Evolutionary conservation across 306 rosid species (phyloP), one percentile per base, ranked within the genome.

Genomic region (Trichosanthes truncata): DNA sequence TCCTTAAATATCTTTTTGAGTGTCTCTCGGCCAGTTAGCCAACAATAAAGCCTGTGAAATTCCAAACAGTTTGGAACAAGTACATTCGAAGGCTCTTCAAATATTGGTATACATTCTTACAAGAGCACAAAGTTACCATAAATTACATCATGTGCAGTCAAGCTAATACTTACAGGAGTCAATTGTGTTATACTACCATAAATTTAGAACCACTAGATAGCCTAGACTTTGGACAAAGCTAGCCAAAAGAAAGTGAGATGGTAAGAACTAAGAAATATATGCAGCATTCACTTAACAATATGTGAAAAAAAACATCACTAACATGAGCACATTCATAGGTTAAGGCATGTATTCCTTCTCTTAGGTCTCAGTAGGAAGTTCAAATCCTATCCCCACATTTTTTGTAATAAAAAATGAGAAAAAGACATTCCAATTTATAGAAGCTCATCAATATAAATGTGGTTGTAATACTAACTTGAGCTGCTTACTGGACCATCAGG

Each of bases 401-500:
- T 11, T 18, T 20, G 11, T 53, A 53, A 53, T 53, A 53, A 53
- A 53, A 53, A 7, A 53, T 14, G 71, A 6, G 21, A 63, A 62
- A 6, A 13, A 33, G 45, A 7, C 41, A 63, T 35, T 13, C 53
- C n/a, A 71, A 13, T 43, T 71, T 14, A 45, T 26, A 72, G 6
- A 41, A 69, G 76, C n/a, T 72, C 57, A 72, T 51, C 79, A 68
- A 80, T 9, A 11, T 45, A 40, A 69, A 56, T 79, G 55, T 12
- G 46, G 48, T 57, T 52, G 62, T 36, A 68, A 29, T 81, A 76
- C 83, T 45, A 83, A 94, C 97, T 97, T 92, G 89, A 71, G 78
- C 85, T 80, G 65, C 80, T 86, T 45, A 94, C 74, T 31, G 97
- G 98, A 69, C 97, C 80, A 83, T 84, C 82, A 29, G 91, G 87